phyloP scores from a whole-genome alignment of 441 rosid genomes.

The Aleurites moluccanus region DNA sequence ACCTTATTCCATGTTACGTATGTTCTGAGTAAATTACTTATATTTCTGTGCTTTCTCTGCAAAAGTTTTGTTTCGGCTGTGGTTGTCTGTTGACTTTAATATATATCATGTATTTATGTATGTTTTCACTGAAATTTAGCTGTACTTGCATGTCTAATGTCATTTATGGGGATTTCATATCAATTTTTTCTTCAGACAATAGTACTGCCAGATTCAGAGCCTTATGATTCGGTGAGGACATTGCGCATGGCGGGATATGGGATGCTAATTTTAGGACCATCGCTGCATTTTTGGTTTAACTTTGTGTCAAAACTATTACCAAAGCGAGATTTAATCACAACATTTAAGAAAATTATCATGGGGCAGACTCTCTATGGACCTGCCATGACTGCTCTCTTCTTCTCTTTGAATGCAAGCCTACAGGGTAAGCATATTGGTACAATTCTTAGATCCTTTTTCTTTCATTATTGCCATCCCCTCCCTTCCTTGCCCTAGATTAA shows the following conservation, averaged over 20 bases:
- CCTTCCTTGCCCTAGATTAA: background rate
- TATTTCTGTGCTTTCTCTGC: background rate
- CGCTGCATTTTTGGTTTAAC: conserved; percentile 79
- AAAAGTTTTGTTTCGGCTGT: background rate
- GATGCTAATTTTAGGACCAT: conserved; percentile 67
- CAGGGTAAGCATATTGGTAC: conserved; percentile 47
- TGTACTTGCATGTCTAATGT: conserved; percentile 2
- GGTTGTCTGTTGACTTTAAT: background rate
- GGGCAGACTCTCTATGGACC: conserved; percentile 81
- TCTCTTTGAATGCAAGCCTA: conserved; percentile 61
- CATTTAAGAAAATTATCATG: conserved; percentile 79
- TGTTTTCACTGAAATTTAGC: background rate
- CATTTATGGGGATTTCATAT: background rate
- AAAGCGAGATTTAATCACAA: conserved; percentile 59
- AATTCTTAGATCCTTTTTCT: background rate
- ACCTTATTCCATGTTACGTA: background rate
- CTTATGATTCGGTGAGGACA: conserved; percentile 74
- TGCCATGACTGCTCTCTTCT: conserved; percentile 66
- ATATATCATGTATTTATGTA: background rate
- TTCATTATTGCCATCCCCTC: background rate
- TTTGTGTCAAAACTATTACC: conserved; percentile 71
- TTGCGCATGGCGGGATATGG: conserved; percentile 89
- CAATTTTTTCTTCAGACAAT: conserved; percentile 45
- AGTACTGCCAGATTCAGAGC: conserved; percentile 36
- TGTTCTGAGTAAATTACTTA: background rate